A percentile compares a stretch with the other conserved stretches of the same genome.
These are phyloP conservation scores for Cupressus sempervirens DNA, from an alignment of 75 land plant genomes.

Conservation along the genomic window DNA sequence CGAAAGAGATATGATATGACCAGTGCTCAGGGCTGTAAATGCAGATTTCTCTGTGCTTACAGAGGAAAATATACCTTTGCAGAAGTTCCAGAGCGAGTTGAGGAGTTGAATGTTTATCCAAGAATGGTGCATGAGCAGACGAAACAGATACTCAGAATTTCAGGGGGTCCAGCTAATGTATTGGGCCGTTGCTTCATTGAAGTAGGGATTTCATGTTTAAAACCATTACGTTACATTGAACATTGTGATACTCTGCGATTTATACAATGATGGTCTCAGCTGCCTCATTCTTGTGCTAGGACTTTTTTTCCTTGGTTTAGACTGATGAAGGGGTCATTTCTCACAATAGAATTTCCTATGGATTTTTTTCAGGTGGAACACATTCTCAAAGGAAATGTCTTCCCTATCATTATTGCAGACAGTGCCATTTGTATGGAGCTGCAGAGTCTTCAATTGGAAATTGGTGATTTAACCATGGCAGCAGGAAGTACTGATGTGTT, in stretches of 20 bases:
- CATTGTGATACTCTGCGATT: neutral
- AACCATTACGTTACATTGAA: neutral
- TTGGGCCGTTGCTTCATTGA: conserved; percentile 44
- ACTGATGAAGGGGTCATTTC: neutral
- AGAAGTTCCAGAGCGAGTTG: neutral
- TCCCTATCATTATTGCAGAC: conserved; percentile 43
- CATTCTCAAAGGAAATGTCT: conserved; percentile 18
- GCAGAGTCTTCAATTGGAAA: conserved; percentile 19
- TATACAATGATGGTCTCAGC: neutral
- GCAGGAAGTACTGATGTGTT: conserved; percentile 12
- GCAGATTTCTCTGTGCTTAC: conserved; percentile 33
- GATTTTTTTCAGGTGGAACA: conserved; percentile 29
- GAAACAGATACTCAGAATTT: conserved; percentile 10
- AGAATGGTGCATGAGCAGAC: neutral
- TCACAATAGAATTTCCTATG: neutral
- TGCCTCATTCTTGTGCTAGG: neutral
- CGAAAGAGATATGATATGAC: neutral
- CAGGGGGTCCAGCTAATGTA: conserved; percentile 17
- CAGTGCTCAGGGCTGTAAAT: neutral
- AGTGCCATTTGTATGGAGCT: conserved; percentile 31
- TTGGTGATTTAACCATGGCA: conserved; percentile 17
- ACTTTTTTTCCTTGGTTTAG: neutral
- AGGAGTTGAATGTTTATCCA: neutral
- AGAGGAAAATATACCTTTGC: conserved; percentile 22
- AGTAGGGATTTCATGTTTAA: conserved; percentile 18